Conservation (phyloP, 2,329 filamentous ascomycete species). For the Paecilomyces fulvus region DNA sequence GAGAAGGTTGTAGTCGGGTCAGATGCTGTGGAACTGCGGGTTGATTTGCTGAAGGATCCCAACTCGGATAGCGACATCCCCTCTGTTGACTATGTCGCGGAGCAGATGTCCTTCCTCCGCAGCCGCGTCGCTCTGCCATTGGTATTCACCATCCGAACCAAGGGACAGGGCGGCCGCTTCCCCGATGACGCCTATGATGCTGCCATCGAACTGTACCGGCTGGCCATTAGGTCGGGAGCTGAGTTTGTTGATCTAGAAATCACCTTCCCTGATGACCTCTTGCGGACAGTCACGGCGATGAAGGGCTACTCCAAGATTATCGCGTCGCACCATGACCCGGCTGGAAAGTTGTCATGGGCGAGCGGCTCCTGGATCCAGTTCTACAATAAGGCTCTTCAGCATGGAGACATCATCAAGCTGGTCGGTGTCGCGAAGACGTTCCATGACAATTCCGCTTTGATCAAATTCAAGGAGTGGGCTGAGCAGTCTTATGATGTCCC, state of each 20-base stretch:
- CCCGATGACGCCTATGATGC: constrained; percentile 66
- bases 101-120: constrained; percentile 73
- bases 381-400: constrained; percentile 84
- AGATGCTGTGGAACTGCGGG: constrained; percentile 89
- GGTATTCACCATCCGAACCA: constrained; percentile 85
- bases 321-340: constrained; percentile 88
- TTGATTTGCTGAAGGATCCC: constrained; percentile 76
- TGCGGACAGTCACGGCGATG: constrained; percentile 59
- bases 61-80: constrained; percentile 49
- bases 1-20: constrained; percentile 70
- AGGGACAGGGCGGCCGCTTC: constrained; percentile 79
- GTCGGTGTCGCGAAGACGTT: constrained; percentile 69
- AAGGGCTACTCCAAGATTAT: constrained; percentile 76
- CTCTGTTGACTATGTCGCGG: constrained; percentile 65
- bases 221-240: constrained; percentile 72
- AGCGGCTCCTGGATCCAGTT: constrained; percentile 86
- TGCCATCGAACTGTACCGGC: constrained; percentile 64
- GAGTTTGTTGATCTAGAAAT: constrained; percentile 95
- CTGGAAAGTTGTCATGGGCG: constrained; percentile 71
- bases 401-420: constrained; percentile 90
- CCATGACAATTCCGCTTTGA: constrained; percentile 80
- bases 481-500: constrained; percentile 66
- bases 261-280: constrained; percentile 67
- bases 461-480: constrained; percentile 72
- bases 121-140: constrained; percentile 66